Evolutionary conservation across 148 eudicot genomes (phyloP).

Genomic region (Cornus florida): DNA sequence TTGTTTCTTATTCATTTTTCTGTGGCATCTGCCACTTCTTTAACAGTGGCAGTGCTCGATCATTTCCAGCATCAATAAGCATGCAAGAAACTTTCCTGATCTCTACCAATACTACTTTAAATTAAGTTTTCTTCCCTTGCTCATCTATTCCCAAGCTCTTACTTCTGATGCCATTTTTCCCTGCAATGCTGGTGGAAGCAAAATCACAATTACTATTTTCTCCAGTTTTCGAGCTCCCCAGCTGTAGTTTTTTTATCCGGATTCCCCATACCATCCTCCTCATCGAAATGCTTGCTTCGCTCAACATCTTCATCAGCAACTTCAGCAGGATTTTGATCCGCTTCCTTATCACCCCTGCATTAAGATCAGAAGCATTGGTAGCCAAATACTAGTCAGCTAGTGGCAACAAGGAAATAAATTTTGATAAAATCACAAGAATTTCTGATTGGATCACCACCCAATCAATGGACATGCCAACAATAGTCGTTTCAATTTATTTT

Average conservation of each 20-base stretch:
- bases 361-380: slow-evolving; percentile 1
- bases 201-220: slow-evolving; percentile 12
- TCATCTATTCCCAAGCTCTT: not conserved
- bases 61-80: not conserved
- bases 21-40: too few relatives aligned
- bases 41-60: too few relatives aligned
- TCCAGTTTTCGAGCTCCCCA: slow-evolving; percentile 19
- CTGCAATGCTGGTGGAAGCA: not conserved
- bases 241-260: slow-evolving; percentile 14
- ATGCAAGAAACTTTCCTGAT: not conserved
- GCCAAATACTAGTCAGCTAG: not conserved
- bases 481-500: not conserved
- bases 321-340: slow-evolving; percentile 33
- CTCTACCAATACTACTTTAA: not conserved
- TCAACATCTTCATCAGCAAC: slow-evolving; percentile 36
- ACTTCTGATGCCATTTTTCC: not conserved
- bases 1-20: too few relatives aligned
- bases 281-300: slow-evolving; percentile 42
- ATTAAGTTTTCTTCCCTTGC: slow-evolving; percentile 2
- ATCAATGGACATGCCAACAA: not conserved
- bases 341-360: slow-evolving; percentile 58
- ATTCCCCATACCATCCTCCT: slow-evolving; percentile 31
- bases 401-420: not conserved
- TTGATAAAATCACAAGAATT: not conserved
- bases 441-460: not conserved